Conservation (phyloP, 139 green algal genomes). For the Coelastrella sp. region DNA sequence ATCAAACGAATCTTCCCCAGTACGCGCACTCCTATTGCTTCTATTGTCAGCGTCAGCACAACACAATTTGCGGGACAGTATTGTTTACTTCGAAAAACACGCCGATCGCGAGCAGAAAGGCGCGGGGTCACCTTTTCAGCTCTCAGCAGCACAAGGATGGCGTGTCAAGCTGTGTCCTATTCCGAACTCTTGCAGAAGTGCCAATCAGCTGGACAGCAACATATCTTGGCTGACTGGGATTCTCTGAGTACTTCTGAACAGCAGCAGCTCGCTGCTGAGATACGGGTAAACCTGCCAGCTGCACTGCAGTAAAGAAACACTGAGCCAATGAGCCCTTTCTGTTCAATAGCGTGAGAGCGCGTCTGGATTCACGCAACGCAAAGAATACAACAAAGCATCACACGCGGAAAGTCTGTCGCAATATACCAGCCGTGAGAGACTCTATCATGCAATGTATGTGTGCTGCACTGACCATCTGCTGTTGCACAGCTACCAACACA, state of each 20-base stretch:
- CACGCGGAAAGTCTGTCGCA: background rate
- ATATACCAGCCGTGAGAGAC: too few relatives aligned
- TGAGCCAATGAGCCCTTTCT: background rate
- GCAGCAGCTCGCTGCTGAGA: slow-evolving; percentile 53
- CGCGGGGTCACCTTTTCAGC: too few relatives aligned
- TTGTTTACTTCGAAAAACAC: too few relatives aligned
- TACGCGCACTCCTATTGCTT: too few relatives aligned
- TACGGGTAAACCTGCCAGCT: slow-evolving; percentile 47
- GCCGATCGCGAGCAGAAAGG: too few relatives aligned
- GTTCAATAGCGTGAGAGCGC: background rate
- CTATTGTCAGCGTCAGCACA: too few relatives aligned
- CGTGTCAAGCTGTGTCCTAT: background rate
- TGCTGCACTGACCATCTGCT: too few relatives aligned
- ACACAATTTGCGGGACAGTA: too few relatives aligned
- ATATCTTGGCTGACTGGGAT: slow-evolving; percentile 66
- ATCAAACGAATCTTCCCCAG: too few relatives aligned
- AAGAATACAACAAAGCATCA: background rate
- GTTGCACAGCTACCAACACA: too few relatives aligned
- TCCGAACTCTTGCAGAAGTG: background rate
- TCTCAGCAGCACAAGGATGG: background rate
- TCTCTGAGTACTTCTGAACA: slow-evolving; percentile 53
- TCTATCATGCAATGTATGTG: too few relatives aligned
- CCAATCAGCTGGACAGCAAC: slow-evolving; percentile 57
- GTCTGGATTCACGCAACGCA: background rate
- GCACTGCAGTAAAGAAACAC: background rate